A percentile compares a stretch with the other conserved stretches of the same genome.
These are phyloP conservation scores for Pulveroboletus ravenelii DNA, from an alignment of 768 basidiomycete species.

Conservation along the genomic window DNA sequence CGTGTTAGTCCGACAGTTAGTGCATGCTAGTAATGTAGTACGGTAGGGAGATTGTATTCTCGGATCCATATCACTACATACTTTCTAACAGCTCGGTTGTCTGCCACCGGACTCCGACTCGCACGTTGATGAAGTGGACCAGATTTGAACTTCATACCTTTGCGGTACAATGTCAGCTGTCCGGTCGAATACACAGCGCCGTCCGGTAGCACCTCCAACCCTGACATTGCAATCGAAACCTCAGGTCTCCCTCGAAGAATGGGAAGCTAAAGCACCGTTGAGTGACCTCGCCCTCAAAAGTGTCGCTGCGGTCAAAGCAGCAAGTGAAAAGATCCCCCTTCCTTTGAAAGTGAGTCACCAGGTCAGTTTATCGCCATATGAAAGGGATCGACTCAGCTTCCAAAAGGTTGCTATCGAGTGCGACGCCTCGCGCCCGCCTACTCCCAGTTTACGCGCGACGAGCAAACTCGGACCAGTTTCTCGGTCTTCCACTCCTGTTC, in stretches of 20 bases:
- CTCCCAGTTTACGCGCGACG: constrained; percentile 33
- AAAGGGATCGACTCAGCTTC: constrained; percentile 29
- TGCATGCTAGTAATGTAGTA: constrained; percentile 9
- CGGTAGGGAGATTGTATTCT: background rate
- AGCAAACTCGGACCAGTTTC: constrained; percentile 40
- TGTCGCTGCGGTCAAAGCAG: constrained; percentile 56
- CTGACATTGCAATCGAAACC: constrained; percentile 35
- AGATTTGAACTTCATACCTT: background rate
- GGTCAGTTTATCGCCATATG: background rate
- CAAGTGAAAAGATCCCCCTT: constrained; percentile 54
- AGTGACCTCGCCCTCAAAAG: constrained; percentile 64
- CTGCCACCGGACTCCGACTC: constrained; percentile 7
- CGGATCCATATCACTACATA: background rate
- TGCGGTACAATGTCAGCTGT: constrained; percentile 19
- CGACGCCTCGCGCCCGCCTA: constrained; percentile 29
- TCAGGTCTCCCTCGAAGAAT: constrained; percentile 76
- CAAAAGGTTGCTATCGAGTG: constrained; percentile 41
- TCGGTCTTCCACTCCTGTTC: constrained; percentile 43
- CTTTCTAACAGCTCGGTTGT: background rate
- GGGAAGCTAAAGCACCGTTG: constrained; percentile 82
- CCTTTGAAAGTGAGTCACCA: constrained; percentile 64
- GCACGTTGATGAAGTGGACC: background rate
- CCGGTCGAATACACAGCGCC: constrained; percentile 22
- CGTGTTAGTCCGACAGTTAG: background rate
- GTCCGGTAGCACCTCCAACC: constrained; percentile 23